phyloP scores from a whole-genome alignment of 441 rosid species.

The Arabidopsis lyrata region DNA sequence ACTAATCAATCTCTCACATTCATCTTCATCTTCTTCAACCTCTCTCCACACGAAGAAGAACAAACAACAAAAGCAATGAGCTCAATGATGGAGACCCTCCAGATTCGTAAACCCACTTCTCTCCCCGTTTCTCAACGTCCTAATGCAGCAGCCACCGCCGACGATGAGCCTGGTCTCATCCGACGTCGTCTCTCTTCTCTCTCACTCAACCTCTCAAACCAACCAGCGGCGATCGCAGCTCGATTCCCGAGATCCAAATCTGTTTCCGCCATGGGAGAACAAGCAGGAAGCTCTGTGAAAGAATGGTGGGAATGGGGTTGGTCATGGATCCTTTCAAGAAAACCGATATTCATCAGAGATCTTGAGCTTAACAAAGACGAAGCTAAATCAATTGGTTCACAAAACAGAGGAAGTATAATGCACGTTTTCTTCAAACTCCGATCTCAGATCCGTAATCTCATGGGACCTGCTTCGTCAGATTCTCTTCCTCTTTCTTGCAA shows the following conservation, averaged over 20 bases:
- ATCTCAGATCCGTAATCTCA: conserved; percentile 59
- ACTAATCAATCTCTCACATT: conserved; percentile 13
- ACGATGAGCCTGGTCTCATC: conserved; percentile 41
- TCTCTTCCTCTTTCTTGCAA: conserved; percentile 49
- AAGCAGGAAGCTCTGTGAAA: conserved; percentile 60
- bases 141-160: conserved; percentile 41
- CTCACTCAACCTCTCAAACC: conserved; percentile 54
- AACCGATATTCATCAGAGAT: conserved; percentile 72
- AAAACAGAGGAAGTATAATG: conserved; percentile 76
- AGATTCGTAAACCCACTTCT: conserved; percentile 47
- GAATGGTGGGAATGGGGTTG: conserved; percentile 94
- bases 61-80: conserved; percentile 50
- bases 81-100: conserved; percentile 67
- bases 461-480: conserved; percentile 44
- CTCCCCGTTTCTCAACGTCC: conserved; percentile 42
- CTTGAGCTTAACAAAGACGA: conserved; percentile 88
- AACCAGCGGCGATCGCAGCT: conserved; percentile 55
- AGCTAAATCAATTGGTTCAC: conserved; percentile 58
- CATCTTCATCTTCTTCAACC: conserved; percentile 1
- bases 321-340: conserved; percentile 76
- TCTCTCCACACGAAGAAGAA: not conserved
- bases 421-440: conserved; percentile 72
- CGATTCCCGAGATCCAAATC: conserved; percentile 68
- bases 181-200: conserved; percentile 74
- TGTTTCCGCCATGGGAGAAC: conserved; percentile 62